Evolutionary conservation across 495 filamentous ascomycete genomes (phyloP), one percentile per base, ranked within the genome.

Genomic region (Alectoria sarmentosa): DNA sequence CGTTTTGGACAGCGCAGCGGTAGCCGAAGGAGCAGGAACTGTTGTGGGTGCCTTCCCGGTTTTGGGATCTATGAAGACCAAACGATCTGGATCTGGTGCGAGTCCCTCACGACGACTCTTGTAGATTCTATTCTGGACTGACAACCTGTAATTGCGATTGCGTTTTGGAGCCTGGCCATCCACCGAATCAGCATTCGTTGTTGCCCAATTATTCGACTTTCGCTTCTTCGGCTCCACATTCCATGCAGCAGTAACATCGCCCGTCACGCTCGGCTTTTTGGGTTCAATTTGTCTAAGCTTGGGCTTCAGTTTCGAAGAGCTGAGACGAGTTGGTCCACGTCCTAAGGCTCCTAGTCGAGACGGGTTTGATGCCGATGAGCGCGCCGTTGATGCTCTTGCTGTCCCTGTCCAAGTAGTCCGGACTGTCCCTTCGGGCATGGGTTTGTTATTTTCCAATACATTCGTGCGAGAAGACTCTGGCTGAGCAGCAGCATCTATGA

Each of bases 81-180:
- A 58, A 37, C 76, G 65, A 55, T 65, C 74, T 30, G 76, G 69
- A 61, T 86, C 79, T 7, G 79, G 80, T 19, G 73, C 75, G 6
- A 70, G 70, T 61, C 84, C 79, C 14, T 74, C 67, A 56, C 73
- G 75, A 56, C 76, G 76, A 6, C 66, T 30, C 71, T 83, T 83
- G 71, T 82, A 66, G 32, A 66, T 62, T 26, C 61, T 71, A 46
- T 70, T 60, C 39, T 68, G 70, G 0, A 67, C 72, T 26, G 68
- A 65, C 8, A 67, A 38, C 13, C 62, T 67, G 1, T 63, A 64
- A 55, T 42, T 67, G 4, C 28, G 58, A 55, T 42, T 67, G 4
- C 28, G 58, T 41, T 64, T 64, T 21, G 4, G 1, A 28, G 36
- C 14, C 54, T 59, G 26, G 48, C 19, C 39, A 32, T 52, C 37